Conservation (phyloP, 495 filamentous ascomycete genomes). For the Lophiotrema nucula region DNA sequence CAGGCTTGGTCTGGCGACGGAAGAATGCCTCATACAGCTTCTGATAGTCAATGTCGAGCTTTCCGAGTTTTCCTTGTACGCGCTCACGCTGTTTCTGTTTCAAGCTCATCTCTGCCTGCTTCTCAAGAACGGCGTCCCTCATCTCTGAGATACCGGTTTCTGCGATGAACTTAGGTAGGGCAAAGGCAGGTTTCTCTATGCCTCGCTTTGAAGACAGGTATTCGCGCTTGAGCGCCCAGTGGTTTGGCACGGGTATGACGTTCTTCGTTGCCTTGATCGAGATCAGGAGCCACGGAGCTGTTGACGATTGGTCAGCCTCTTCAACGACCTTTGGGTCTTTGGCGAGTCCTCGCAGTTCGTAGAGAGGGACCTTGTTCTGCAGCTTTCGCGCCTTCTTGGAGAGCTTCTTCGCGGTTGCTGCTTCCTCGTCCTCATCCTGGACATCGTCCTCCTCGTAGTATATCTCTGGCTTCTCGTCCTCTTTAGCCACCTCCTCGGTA, state of each 20-base stretch:
- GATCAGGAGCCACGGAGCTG: constrained; percentile 84
- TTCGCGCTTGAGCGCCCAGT: constrained; percentile 95
- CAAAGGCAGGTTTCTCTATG: constrained; percentile 90
- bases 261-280: constrained; percentile 95
- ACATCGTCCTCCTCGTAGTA: constrained; percentile 87
- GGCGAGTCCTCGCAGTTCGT: constrained; percentile 90
- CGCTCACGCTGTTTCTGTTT: constrained; percentile 95
- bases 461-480: constrained; percentile 80
- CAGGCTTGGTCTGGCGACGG: constrained; percentile 91
- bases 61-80: constrained; percentile 95
- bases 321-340: constrained; percentile 91
- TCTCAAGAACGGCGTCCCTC: constrained; percentile 93
- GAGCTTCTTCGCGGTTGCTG: constrained; percentile 59
- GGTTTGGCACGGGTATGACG: constrained; percentile 87
- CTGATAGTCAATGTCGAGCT: constrained; percentile 96
- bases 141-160: constrained; percentile 97
- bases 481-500: constrained; percentile 61
- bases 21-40: constrained; percentile 98
- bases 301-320: constrained; percentile 93
- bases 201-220: constrained; percentile 95
- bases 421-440: constrained; percentile 79
- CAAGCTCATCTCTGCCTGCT: constrained; percentile 83
- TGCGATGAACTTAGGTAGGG: constrained; percentile 93
- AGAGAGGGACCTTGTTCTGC: constrained; percentile 86
- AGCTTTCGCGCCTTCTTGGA: constrained; percentile 94